phyloP scores from a whole-genome alignment of 148 eudicot species.

The Polygonum maritimum region DNA sequence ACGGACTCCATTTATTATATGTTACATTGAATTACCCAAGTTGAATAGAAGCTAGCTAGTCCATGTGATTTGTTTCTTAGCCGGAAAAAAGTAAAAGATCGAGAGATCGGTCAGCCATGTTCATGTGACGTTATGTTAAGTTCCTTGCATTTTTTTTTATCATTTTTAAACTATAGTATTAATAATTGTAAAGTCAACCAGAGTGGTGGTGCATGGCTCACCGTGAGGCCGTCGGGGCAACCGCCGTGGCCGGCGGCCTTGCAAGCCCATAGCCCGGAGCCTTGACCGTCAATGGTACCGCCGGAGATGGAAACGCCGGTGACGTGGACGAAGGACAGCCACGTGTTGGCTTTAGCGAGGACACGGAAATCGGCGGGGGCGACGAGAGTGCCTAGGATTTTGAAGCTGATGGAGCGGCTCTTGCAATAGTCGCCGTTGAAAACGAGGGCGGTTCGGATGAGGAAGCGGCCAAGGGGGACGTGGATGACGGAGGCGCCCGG shows the following conservation, averaged over 20 bases:
- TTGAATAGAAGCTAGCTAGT: not conserved
- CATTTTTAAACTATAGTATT: no score
- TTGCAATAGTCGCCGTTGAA: constrained; percentile 30
- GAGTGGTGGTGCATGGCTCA: not conserved
- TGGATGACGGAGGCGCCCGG: constrained; percentile 15
- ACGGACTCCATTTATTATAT: not conserved
- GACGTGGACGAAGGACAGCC: not conserved
- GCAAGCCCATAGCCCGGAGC: not conserved
- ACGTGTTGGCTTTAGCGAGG: not conserved
- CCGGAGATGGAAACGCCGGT: not conserved
- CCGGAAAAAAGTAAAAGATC: not conserved
- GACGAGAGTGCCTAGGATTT: constrained; percentile 30
- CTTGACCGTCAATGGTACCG: constrained; percentile 4
- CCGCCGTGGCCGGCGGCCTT: not conserved
- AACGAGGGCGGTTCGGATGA: constrained; percentile 16
- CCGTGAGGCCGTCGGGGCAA: constrained; percentile 1
- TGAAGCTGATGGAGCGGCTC: constrained; percentile 19
- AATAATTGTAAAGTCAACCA: not conserved
- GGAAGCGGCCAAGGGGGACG: constrained; percentile 35
- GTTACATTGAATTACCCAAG: not conserved
- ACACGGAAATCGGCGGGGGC: constrained; percentile 29
- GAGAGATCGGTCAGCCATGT: not conserved
- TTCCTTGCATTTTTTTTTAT: no score
- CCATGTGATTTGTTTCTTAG: not conserved
- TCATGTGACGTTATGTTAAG: not conserved